Conservation (phyloP, 1,139 yeast species). For the Blastobotrys persicus region DNA sequence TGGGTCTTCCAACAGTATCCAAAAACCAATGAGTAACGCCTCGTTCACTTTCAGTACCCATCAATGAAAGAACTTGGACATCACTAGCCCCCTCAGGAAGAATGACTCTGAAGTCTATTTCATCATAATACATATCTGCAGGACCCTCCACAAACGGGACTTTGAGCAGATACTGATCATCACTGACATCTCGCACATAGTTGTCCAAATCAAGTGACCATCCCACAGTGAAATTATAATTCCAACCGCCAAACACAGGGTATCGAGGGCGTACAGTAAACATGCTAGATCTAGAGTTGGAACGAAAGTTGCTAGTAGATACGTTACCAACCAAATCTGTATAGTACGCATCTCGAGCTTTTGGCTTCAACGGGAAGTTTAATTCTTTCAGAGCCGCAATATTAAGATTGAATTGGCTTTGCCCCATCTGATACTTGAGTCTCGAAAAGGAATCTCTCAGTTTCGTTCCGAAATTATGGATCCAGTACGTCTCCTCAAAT, state of each 20-base stretch:
- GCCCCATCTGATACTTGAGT: conserved; percentile 62
- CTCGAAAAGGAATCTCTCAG: conserved; percentile 66
- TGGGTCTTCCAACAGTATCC: conserved; percentile 81
- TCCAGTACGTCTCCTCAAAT: conserved; percentile 80
- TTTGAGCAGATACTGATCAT: conserved; percentile 58
- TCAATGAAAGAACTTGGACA: conserved; percentile 57
- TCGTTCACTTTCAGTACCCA: conserved; percentile 37
- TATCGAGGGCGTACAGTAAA: conserved; percentile 77
- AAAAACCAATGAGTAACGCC: conserved; percentile 55
- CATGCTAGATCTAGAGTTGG: conserved; percentile 38
- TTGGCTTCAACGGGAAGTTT: conserved; percentile 54
- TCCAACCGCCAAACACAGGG: conserved; percentile 96
- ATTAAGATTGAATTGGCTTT: conserved; percentile 32
- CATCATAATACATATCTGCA: conserved; percentile 59
- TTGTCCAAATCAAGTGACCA: conserved; percentile 67
- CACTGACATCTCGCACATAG: conserved; percentile 45
- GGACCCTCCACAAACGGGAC: conserved; percentile 79
- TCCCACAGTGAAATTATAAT: conserved; percentile 90
- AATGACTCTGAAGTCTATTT: conserved; percentile 59
- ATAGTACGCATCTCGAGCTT: conserved; percentile 63
- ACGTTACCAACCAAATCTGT: conserved; percentile 93
- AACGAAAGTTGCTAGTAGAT: conserved; percentile 63
- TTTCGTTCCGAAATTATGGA: conserved; percentile 72
- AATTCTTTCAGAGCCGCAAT: conserved; percentile 39
- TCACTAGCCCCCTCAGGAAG: conserved; percentile 87